Evolutionary conservation across 345 rosid species (phyloP), one percentile per base, ranked within the genome.

Genomic region (Xanthoceras sorbifolium): DNA sequence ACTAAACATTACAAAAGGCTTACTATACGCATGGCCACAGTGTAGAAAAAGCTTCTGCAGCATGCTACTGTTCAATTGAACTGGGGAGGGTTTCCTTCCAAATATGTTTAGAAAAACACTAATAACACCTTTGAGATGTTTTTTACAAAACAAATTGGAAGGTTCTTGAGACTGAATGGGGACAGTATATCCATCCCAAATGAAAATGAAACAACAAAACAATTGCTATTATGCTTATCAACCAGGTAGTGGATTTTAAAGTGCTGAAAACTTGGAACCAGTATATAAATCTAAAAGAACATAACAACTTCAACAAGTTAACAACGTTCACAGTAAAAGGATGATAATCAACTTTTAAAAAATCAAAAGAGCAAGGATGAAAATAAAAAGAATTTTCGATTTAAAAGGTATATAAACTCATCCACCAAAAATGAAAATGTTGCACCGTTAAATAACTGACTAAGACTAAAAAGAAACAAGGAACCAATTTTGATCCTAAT

Each of bases 341-440:
- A n/a, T 36, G 57, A 69, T 7, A 57, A 31, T 22, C 11, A 12
- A 20, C 50, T 23, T 18, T 46, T 46, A 1, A 64, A 42, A 20
- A 25, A 63, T 52, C 36, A 46, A 25, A 26, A 29, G 4, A 48
- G 62, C 17, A 77, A 29, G 61, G 20, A 11, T 12, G 44, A 31
- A 48, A 18, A 54, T 22, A 29, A 28, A 76, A 74, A 34, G 44
- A 22, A 75, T 73, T 71, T 40, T 46, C 50, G n/a, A 28, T 31
- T 34, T 18, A 54, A 10, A 42, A 46, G 77, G 22, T 64, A 25
- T 31, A 67, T 31, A 52, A 66, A 55, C 23, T 55, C 38, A 42
- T 31, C 67, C 42, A 25, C 68, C 67, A 40, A 71, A 44, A 54
- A 60, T 59, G 54, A 61, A 28, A 50, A 31, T 61, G 59, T 12